Conservation (phyloP, 208 protist genomes). For the Crithidia thermophila region DNA sequence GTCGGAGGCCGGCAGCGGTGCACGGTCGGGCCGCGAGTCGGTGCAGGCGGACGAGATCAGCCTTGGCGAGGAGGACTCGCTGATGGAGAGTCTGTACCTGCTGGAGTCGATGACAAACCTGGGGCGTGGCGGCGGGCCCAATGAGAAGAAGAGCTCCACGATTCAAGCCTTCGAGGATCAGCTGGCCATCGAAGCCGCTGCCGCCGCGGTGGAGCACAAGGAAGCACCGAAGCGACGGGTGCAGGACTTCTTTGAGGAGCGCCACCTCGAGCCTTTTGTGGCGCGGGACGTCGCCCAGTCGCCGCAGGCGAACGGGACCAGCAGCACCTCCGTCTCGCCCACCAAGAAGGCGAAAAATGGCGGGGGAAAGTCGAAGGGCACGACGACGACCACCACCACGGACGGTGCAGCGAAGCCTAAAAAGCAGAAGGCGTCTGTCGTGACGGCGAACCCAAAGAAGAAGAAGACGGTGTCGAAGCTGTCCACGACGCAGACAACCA, state of each 20-base stretch:
- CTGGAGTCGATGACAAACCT: conserved; percentile 11
- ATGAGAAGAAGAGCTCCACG: conserved; percentile 5
- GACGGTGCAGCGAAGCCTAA: no score
- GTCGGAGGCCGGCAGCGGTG: neutral
- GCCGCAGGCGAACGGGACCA: neutral
- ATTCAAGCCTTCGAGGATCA: conserved; percentile 8
- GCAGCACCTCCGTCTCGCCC: neutral
- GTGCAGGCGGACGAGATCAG: conserved; percentile 24
- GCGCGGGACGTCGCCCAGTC: conserved; percentile 24
- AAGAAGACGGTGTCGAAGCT: neutral
- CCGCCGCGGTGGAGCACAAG: conserved; percentile 19
- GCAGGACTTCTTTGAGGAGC: conserved; percentile 76
- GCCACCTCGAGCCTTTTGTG: conserved; percentile 59
- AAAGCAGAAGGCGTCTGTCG: no score
- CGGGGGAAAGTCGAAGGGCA: no score
- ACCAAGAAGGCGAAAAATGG: no score
- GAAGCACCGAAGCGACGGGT: conserved; percentile 25
- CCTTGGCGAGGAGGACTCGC: conserved; percentile 21
- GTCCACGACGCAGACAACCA: neutral
- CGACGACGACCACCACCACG: no score
- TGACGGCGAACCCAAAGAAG: neutral
- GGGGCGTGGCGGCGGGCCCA: neutral
- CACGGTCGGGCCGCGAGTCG: neutral
- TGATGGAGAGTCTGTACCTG: conserved; percentile 2
- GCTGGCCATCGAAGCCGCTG: conserved; percentile 10